Evolutionary conservation across 768 basidiomycete species (phyloP).

Genomic region (Collybiopsis confluens): DNA sequence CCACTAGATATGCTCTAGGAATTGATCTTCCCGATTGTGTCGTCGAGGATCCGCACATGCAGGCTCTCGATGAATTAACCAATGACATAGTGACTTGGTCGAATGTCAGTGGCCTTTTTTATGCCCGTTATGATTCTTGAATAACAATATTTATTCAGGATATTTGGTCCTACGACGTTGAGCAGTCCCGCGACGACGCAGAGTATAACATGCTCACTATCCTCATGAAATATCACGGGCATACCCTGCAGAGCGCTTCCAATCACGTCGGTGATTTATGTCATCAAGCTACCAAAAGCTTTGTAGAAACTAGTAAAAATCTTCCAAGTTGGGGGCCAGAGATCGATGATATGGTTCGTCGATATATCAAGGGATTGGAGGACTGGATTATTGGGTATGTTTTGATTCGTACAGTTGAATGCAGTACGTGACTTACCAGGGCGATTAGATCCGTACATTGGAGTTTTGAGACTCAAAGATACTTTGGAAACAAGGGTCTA

Average conservation of each 20-base stretch:
- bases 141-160: constrained; percentile 43
- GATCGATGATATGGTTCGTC: constrained; percentile 51
- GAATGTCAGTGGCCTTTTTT: constrained; percentile 45
- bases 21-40: constrained; percentile 71
- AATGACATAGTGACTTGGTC: constrained; percentile 85
- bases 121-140: not conserved
- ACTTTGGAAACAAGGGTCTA: constrained; percentile 57
- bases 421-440: no score
- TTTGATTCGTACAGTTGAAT: no score
- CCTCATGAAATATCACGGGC: constrained; percentile 56
- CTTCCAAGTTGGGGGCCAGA: constrained; percentile 63
- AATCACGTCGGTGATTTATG: constrained; percentile 64
- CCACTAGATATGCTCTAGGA: constrained; percentile 51
- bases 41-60: constrained; percentile 59
- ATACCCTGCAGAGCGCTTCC: constrained; percentile 57
- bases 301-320: constrained; percentile 38
- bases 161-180: constrained; percentile 73
- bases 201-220: constrained; percentile 68
- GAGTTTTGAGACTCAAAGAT: constrained; percentile 67
- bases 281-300: constrained; percentile 47
- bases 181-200: constrained; percentile 64
- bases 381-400: constrained; percentile 66
- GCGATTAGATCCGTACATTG: constrained; percentile 53
- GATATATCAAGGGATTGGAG: constrained; percentile 60
- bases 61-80: constrained; percentile 57